Percentiles rank a stretch among this genome's conserved stretches.
These are phyloP conservation scores for Rhizopus delemar DNA, from an alignment of 371 early-diverging fungal species.

Conservation along the genomic window DNA sequence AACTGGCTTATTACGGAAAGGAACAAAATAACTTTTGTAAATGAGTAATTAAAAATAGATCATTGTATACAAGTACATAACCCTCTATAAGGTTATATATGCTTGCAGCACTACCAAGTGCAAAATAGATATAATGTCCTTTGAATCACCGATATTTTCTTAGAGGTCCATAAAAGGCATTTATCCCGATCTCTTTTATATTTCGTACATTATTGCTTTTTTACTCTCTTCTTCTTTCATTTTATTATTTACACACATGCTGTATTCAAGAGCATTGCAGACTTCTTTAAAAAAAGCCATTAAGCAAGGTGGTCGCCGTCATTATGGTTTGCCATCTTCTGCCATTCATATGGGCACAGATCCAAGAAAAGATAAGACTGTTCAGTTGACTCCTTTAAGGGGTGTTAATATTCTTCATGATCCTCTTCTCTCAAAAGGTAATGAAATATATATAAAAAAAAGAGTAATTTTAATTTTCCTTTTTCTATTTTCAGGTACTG, in stretches of 20 bases:
- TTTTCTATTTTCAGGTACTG: constrained; percentile 48
- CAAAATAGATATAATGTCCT: too few relatives aligned
- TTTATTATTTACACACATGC: not conserved
- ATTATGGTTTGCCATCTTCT: constrained; percentile 25
- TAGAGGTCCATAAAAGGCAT: too few relatives aligned
- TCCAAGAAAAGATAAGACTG: constrained; percentile 60
- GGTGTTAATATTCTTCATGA: constrained; percentile 65
- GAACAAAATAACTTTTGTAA: too few relatives aligned
- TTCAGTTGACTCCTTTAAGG: constrained; percentile 54
- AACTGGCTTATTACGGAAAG: too few relatives aligned
- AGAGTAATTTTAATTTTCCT: not conserved
- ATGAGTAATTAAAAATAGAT: too few relatives aligned
- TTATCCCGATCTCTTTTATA: too few relatives aligned
- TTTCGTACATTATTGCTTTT: not conserved
- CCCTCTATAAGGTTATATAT: too few relatives aligned
- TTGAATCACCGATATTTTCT: too few relatives aligned
- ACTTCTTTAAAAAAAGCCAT: not conserved
- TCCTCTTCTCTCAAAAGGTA: constrained; percentile 59
- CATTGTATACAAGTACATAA: too few relatives aligned
- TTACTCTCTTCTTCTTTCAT: not conserved
- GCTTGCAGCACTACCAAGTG: too few relatives aligned
- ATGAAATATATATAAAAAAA: not conserved
- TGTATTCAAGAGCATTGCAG: not conserved
- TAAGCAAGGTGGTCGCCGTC: constrained; percentile 11
- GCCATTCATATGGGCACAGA: constrained; percentile 41